Evolutionary conservation across 352 stramenopile genomes (phyloP).

Genomic region (Thalassiosira hispida): DNA sequence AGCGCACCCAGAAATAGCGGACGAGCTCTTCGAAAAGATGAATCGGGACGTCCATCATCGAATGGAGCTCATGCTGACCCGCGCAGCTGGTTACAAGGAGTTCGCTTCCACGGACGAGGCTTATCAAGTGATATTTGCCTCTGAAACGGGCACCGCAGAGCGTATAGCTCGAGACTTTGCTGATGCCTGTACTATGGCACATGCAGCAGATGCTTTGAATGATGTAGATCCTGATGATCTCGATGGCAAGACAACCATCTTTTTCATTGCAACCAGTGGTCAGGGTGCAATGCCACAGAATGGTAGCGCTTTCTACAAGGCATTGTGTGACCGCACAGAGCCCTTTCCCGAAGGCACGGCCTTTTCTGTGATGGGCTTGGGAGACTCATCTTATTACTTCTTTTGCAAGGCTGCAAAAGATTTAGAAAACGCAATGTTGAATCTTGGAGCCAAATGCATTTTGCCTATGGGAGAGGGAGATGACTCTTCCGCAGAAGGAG

Average conservation of each 20-base stretch:
- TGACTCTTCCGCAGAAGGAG: conserved; percentile 60
- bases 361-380: conserved; percentile 68
- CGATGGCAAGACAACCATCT: conserved; percentile 65
- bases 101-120: conserved; percentile 65
- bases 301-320: conserved; percentile 61
- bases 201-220: conserved; percentile 63
- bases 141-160: conserved; percentile 64
- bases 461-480: conserved; percentile 60
- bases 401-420: conserved; percentile 72
- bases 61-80: conserved; percentile 85
- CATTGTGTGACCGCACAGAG: conserved; percentile 53
- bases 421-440: conserved; percentile 59
- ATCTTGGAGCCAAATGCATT: conserved; percentile 62
- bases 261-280: conserved; percentile 73
- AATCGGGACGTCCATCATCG: conserved; percentile 87
- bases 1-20: conserved; percentile 82
- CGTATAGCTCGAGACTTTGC: conserved; percentile 66
- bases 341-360: conserved; percentile 61
- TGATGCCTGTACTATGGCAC: conserved; percentile 64
- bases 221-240: conserved; percentile 71
- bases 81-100: conserved; percentile 68
- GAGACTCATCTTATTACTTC: conserved; percentile 76
- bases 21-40: conserved; percentile 74
- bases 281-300: conserved; percentile 73
- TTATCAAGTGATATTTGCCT: conserved; percentile 67